Base-by-base conservation (phyloP, 257 asterid genomes). In the Solanum medicagineum region DNA sequence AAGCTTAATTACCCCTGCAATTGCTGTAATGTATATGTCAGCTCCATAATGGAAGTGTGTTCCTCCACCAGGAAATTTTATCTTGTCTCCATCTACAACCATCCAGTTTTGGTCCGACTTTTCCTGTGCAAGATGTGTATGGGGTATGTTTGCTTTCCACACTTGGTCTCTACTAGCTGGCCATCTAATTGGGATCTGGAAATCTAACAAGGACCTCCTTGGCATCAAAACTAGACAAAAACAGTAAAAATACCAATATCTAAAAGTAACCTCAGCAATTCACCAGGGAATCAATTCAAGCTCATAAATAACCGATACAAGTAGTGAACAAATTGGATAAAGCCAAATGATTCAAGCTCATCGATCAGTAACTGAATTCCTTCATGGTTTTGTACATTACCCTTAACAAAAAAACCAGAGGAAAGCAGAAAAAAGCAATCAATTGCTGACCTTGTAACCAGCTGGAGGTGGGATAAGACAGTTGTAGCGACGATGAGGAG, bases 121-220 rank as follows among this genome's bases (percentile, higher is more conserved):
- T 88, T 94, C 98, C 47, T 90, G 88, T 5, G 98, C 99, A 63
- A 96, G 98, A 90, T 96, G 98, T 0, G 97, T 94, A 80, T 96
- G 99, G 29, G 99, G 98, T 88, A 96, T 95, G 89, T 95, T 95
- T 40, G 92, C 95, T 91, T 96, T 95, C 99, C 99, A 96, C 10
- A 96, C 98, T 90, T 95, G 92, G 86, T 95, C 98, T 87, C 99
- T 87, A 85, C 99, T 95, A 42, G 88, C 87, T 3, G 99, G 99
- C 98, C 99, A 96, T 89, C 95, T 91, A 87, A 96, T 88, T 74
- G 99, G 95, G 83, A 95, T 92, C 99, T 96, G 98, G 92, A 89
- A 86, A 91, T 87, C 98, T 93, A 93, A 93, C 92, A 93, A 85
- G 84, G 87, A 89, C 66, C 85, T 75, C 87, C 88, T 88, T 87